Conservation (phyloP, 768 basidiomycete species). For the Lactifluus hygrophoroides region DNA sequence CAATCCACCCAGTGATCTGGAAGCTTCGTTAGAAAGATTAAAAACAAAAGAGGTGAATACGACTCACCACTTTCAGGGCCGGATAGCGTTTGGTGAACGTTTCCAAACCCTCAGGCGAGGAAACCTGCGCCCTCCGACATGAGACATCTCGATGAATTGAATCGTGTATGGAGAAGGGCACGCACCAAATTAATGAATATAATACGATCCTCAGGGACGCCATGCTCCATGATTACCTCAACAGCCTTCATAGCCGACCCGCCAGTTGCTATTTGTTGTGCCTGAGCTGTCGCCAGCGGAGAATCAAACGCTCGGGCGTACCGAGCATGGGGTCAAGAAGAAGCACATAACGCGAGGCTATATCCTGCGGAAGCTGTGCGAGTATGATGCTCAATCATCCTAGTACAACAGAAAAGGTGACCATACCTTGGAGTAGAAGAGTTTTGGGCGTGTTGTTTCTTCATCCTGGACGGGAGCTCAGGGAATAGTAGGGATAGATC, state of each 20-base stretch:
- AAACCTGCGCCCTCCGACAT: slow-evolving; percentile 45
- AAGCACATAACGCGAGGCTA: slow-evolving; percentile 83
- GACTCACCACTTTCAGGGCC: slow-evolving; percentile 60
- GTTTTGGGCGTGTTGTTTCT: slow-evolving; percentile 85
- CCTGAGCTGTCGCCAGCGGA: slow-evolving; percentile 19
- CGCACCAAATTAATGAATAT: slow-evolving; percentile 88
- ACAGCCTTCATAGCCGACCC: slow-evolving; percentile 98
- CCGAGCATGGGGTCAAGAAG: slow-evolving; percentile 97
- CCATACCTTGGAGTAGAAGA: slow-evolving; percentile 80
- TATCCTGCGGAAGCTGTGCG: slow-evolving; percentile 82
- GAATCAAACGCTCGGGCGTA: slow-evolving; percentile 29
- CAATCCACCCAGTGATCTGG: slow-evolving; percentile 93
- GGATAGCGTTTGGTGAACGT: slow-evolving; percentile 75
- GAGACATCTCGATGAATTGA: background rate
- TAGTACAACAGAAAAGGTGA: background rate
- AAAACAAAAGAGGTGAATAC: background rate
- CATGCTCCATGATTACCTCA: slow-evolving; percentile 85
- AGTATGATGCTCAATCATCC: background rate
- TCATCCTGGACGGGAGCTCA: slow-evolving; percentile 57
- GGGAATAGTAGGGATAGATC: background rate
- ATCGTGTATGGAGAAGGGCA: slow-evolving; percentile 11
- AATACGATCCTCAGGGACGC: slow-evolving; percentile 90
- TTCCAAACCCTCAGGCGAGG: slow-evolving; percentile 82
- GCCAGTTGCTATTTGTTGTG: slow-evolving; percentile 60
- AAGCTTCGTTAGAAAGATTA: background rate